Percentiles rank a stretch among this genome's conserved stretches.
phyloP scores from a whole-genome alignment of 164 flowering plant genomes.

The Buxus sempervirens region DNA sequence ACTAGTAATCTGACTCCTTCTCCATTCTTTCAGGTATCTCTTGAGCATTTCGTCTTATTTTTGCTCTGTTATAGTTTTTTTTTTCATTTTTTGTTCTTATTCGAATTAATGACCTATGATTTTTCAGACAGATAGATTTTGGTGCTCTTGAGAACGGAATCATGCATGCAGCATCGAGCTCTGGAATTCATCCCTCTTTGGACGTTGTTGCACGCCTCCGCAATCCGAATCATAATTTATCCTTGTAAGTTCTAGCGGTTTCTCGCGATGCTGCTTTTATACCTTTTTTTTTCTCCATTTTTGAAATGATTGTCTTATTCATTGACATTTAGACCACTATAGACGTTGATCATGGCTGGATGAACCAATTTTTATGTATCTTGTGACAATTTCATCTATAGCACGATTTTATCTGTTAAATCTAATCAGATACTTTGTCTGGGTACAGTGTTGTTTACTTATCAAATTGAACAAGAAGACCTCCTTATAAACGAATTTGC shows the following conservation, averaged over 20 bases:
- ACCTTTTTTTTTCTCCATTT: too few relatives aligned
- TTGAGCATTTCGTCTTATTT: background rate
- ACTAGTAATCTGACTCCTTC: background rate
- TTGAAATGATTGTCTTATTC: background rate
- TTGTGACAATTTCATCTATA: background rate
- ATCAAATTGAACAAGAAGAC: too few relatives aligned
- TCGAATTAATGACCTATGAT: background rate
- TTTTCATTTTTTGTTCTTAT: background rate
- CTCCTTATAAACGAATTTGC: too few relatives aligned
- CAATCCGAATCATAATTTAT: background rate
- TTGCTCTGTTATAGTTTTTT: too few relatives aligned
- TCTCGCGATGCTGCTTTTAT: background rate
- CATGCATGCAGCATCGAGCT: slow-evolving; percentile 7
- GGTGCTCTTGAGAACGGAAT: background rate
- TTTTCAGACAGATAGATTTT: background rate
- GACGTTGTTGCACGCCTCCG: background rate
- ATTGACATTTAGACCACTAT: background rate
- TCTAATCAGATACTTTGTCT: background rate
- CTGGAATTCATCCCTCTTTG: background rate
- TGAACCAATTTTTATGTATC: background rate
- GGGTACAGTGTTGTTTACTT: background rate
- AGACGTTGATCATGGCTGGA: background rate
- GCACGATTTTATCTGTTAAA: background rate
- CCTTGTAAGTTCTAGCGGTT: background rate
- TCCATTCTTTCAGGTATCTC: background rate